phyloP scores from a whole-genome alignment of 2,329 filamentous ascomycete species.

The Colletotrichum lupini region DNA sequence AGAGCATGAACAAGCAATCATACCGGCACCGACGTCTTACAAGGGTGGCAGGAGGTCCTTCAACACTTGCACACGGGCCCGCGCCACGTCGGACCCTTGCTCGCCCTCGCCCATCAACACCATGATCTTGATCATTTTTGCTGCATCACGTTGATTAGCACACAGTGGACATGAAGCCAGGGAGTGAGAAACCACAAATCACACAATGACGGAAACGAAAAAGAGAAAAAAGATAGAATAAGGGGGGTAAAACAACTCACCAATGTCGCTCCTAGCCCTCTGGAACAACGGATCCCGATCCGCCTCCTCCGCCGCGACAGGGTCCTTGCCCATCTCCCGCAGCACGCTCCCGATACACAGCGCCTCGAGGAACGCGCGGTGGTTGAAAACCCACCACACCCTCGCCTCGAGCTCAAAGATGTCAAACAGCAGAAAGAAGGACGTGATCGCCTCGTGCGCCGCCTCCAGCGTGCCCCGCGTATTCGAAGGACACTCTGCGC shows the following conservation, averaged over 20 bases:
- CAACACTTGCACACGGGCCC: slow-evolving; percentile 68
- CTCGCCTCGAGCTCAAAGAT: slow-evolving; percentile 77
- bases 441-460: slow-evolving; percentile 77
- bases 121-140: slow-evolving; percentile 74
- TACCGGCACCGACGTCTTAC: background rate
- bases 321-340: slow-evolving; percentile 60
- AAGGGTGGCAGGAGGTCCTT: slow-evolving; percentile 58
- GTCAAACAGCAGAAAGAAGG: slow-evolving; percentile 79
- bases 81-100: slow-evolving; percentile 67
- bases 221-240: too few species aligned
- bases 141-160: slow-evolving; percentile 45
- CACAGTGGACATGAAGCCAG: background rate
- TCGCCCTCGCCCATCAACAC: slow-evolving; percentile 65
- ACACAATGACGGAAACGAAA: too few species aligned
- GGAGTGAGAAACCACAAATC: background rate
- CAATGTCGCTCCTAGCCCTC: slow-evolving; percentile 69
- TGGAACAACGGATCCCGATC: slow-evolving; percentile 67
- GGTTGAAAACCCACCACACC: slow-evolving; percentile 89
- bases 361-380: slow-evolving; percentile 82
- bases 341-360: slow-evolving; percentile 73
- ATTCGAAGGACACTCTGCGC: slow-evolving; percentile 72
- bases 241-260: slow-evolving; percentile 52
- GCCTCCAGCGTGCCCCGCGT: slow-evolving; percentile 78
- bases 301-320: slow-evolving; percentile 57
- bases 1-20: background rate